Base-by-base conservation (phyloP, 257 asterid species). In the Verbascum thapsus region DNA sequence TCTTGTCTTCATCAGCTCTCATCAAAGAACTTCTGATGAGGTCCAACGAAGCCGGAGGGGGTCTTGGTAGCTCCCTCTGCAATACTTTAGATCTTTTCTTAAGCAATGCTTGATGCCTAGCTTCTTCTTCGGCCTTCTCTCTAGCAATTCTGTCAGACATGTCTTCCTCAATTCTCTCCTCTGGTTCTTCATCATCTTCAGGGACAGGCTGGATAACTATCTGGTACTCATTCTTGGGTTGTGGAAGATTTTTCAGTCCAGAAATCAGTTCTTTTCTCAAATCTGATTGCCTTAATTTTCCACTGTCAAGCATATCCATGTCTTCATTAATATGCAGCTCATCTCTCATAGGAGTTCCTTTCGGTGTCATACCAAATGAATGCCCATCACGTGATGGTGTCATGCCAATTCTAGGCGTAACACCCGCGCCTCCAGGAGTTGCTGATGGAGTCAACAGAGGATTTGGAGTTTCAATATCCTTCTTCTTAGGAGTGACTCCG, bases 21-120 rank as follows among this genome's bases (percentile, higher is more conserved):
- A 84, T 61, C 66, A 94, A 78, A n/a, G 96, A 79, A 50, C 58
- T 72, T 64, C 75, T 84, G 20, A 94, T 88, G 68, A 90, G 79
- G 56, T 87, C 96, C 76, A 90, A 43, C 5, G 98, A 84, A 74
- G 90, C 81, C 55, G 74, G 68, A 66, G 98, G 97, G 43, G 98
- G 99, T 76, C 99, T 81, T n/a, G 99, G 99, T 34, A 94, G 87
- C 80, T 85, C 95, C 80, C 99, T 84, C 75, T 94, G 99, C 74
- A 94, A 67, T 12, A 85, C 97, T 79, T 94, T 94, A 3, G 98
- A 94, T 75, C 99, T 83, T 76, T 90, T 90, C 74, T 78, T 79
- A 52, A 94, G 95, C 53, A 94, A 74, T 35, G 82, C 96, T 52
- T 84, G 96, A 40, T 50, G 95, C 76, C 86, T 81, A 19, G 95